These are phyloP conservation scores for Primulina huaijiensis DNA, from an alignment of 257 asterid genomes.

Conservation along the genomic window DNA sequence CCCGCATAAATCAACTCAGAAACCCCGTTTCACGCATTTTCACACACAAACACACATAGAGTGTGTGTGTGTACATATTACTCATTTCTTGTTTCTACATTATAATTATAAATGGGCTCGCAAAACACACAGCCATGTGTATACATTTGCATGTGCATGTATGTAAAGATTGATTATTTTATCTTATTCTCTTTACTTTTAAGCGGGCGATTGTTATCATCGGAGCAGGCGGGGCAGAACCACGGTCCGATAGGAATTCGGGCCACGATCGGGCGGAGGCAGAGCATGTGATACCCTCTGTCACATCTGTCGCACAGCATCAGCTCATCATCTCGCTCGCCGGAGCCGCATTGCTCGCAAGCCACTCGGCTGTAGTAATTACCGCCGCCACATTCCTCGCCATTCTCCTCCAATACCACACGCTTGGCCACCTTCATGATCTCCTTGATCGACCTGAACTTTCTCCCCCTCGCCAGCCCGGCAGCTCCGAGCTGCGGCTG, in stretches of 20 bases:
- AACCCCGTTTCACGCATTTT: constrained; percentile 2
- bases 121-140: background rate
- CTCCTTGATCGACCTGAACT: constrained; percentile 45
- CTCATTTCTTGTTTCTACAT: background rate
- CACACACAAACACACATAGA: constrained; percentile 3
- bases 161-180: constrained; percentile 21
- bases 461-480: constrained; percentile 22
- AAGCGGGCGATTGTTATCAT: constrained; percentile 39
- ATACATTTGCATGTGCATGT: constrained; percentile 20
- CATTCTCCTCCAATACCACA: constrained; percentile 28
- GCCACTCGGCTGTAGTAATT: constrained; percentile 32
- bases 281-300: constrained; percentile 67
- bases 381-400: constrained; percentile 15
- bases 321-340: constrained; percentile 58
- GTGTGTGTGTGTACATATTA: background rate
- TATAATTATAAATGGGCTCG: background rate
- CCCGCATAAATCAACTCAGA: constrained; percentile 11
- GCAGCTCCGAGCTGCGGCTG: constrained; percentile 25
- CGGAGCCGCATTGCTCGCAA: constrained; percentile 78
- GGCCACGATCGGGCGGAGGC: constrained; percentile 68
- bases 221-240: constrained; percentile 67
- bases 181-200: constrained; percentile 42
- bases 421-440: constrained; percentile 54
- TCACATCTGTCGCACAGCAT: constrained; percentile 73
- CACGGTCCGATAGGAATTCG: constrained; percentile 74